These are phyloP conservation scores for Mortierella sp. DNA, from an alignment of 371 early-diverging fungal species.

Conservation along the genomic window DNA sequence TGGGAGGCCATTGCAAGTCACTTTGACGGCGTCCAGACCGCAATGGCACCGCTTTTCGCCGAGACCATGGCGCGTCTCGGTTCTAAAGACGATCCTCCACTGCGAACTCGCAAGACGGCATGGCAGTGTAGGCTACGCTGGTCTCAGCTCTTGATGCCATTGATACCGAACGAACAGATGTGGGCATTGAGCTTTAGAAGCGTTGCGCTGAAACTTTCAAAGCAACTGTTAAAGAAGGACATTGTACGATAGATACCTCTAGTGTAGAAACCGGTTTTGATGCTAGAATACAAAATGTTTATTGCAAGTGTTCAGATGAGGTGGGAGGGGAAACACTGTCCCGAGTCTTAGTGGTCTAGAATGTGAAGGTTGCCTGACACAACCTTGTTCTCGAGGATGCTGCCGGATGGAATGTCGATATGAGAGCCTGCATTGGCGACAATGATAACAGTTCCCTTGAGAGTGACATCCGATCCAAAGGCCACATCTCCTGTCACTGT, in stretches of 20 bases:
- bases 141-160: slow-evolving; percentile 35
- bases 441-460: slow-evolving; percentile 99
- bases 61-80: neutral
- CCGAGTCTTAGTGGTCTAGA: slow-evolving; percentile 68
- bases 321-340: no score
- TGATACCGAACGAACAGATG: slow-evolving; percentile 23
- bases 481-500: slow-evolving; percentile 99
- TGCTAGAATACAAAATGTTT: no score
- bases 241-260: no score
- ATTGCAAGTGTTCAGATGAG: no score
- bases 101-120: slow-evolving; percentile 26
- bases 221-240: slow-evolving; percentile 15
- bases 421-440: slow-evolving; percentile 96
- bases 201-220: slow-evolving; percentile 20
- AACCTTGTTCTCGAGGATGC: slow-evolving; percentile 98
- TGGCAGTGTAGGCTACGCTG: slow-evolving; percentile 46
- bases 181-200: slow-evolving; percentile 2
- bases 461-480: slow-evolving; percentile 98
- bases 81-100: neutral
- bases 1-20: slow-evolving; percentile 33
- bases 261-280: no score
- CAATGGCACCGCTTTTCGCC: slow-evolving; percentile 20
- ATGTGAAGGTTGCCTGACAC: slow-evolving; percentile 97
- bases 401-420: slow-evolving; percentile 98
- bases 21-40: slow-evolving; percentile 29